Evolutionary conservation across 257 asterid species (phyloP).

Genomic region (Eustoma russellianum): DNA sequence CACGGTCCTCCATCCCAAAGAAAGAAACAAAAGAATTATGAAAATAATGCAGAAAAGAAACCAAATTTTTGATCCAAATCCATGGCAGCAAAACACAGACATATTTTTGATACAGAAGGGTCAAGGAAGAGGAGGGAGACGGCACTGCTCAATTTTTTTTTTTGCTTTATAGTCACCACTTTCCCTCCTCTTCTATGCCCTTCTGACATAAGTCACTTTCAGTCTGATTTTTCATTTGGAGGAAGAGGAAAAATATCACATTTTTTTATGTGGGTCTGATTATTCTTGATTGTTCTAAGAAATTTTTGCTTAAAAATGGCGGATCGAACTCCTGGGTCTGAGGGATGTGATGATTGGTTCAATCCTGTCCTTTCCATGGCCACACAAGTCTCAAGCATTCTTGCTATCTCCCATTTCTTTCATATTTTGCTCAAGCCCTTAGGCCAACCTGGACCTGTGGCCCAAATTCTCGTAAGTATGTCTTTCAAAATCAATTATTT

Average conservation of each 20-base stretch:
- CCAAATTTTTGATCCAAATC: slow-evolving; percentile 1
- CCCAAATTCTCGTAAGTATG: slow-evolving; percentile 98
- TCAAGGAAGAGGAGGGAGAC: slow-evolving; percentile 6
- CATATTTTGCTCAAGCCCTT: slow-evolving; percentile 77
- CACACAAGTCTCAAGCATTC: slow-evolving; percentile 74
- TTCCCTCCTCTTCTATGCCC: slow-evolving; percentile 4
- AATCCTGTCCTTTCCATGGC: slow-evolving; percentile 83
- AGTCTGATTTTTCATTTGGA: background rate
- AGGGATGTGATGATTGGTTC: slow-evolving; percentile 41
- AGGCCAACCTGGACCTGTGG: slow-evolving; percentile 88
- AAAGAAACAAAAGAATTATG: background rate
- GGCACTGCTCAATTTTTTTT: background rate
- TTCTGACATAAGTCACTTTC: background rate
- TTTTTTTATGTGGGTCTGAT: background rate
- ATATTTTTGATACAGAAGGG: background rate
- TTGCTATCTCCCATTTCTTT: slow-evolving; percentile 81
- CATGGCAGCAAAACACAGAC: background rate
- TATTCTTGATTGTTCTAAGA: background rate
- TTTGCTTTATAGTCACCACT: background rate
- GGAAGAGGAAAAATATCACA: background rate
- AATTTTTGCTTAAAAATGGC: slow-evolving; percentile 7
- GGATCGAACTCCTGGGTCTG: background rate
- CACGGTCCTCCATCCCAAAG: slow-evolving; percentile 16
- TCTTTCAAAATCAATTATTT: slow-evolving; percentile 25
- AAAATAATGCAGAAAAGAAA: background rate